A percentile compares a stretch with the other conserved stretches of the same genome.
These are phyloP conservation scores for Hypsizygus ulmarius DNA, from an alignment of 1,284 basidiomycete genomes.

Conservation along the genomic window DNA sequence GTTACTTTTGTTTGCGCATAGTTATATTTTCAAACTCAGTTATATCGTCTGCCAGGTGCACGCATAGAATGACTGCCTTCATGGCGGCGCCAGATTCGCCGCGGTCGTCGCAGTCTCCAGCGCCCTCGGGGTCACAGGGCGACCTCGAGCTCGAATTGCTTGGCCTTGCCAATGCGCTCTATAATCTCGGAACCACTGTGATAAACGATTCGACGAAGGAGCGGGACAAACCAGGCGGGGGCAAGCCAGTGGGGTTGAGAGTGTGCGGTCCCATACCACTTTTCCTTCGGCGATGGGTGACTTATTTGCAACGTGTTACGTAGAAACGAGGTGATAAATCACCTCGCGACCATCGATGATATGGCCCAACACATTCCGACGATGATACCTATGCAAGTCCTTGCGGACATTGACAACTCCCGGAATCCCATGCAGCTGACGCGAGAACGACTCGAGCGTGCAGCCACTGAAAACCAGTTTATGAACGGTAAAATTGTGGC, in stretches of 20 bases:
- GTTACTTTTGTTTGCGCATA: neutral
- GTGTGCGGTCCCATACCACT: conserved; percentile 43
- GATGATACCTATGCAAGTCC: conserved; percentile 69
- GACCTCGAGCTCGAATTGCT: conserved; percentile 74
- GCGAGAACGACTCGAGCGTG: conserved; percentile 71
- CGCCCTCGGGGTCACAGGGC: conserved; percentile 63
- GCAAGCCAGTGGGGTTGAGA: conserved; percentile 66
- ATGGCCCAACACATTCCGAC: conserved; percentile 58
- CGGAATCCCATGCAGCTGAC: conserved; percentile 79
- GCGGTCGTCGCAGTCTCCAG: conserved; percentile 65
- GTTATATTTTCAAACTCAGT: conserved; percentile 1
- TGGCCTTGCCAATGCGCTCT: conserved; percentile 69
- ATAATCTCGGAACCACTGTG: conserved; percentile 75
- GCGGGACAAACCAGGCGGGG: conserved; percentile 59
- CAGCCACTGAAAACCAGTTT: conserved; percentile 83
- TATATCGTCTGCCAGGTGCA: neutral
- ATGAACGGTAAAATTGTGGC: conserved; percentile 86
- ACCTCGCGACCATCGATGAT: conserved; percentile 61
- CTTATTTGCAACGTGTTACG: neutral
- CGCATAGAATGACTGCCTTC: no score
- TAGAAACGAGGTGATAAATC: conserved; percentile 69
- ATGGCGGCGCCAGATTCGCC: conserved; percentile 64
- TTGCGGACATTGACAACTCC: conserved; percentile 73
- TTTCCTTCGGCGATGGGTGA: conserved; percentile 1
- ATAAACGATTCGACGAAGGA: conserved; percentile 78